phyloP scores from a whole-genome alignment of 2,329 filamentous ascomycete species.

The Neophaeococcomyces mojaviensis region DNA sequence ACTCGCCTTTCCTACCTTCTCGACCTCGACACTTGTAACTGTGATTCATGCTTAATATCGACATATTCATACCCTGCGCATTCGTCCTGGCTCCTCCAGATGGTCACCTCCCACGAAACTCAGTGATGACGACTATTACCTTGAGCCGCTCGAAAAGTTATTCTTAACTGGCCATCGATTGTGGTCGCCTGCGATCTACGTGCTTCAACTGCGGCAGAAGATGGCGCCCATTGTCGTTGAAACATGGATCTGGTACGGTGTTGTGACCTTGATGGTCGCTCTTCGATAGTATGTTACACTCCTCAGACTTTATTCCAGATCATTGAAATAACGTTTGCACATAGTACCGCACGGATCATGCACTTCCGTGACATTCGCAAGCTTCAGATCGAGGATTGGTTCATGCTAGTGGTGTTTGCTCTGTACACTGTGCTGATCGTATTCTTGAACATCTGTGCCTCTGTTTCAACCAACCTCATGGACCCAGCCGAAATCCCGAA shows the following conservation, averaged over 20 bases:
- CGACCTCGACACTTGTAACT: too few species aligned
- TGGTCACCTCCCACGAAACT: too few species aligned
- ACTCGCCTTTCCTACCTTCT: too few species aligned
- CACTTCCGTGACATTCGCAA: slow-evolving; percentile 19
- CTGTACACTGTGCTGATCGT: slow-evolving; percentile 38
- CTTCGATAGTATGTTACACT: slow-evolving; percentile 16
- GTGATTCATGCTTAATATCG: too few species aligned
- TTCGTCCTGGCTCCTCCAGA: too few species aligned
- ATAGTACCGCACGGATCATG: slow-evolving; percentile 13
- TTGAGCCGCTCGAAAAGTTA: too few species aligned
- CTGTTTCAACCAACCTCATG: slow-evolving; percentile 41
- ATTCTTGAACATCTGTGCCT: slow-evolving; percentile 35
- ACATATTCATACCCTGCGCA: too few species aligned
- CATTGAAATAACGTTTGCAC: background rate
- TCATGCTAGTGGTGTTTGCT: slow-evolving; percentile 47
- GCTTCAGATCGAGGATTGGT: slow-evolving; percentile 51
- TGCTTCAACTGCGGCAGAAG: slow-evolving; percentile 8
- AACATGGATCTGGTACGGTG: slow-evolving; percentile 23
- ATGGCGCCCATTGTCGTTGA: slow-evolving; percentile 21
- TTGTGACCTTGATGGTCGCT: slow-evolving; percentile 16
- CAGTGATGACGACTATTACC: too few species aligned
- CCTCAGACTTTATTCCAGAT: background rate
- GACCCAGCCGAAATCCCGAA: slow-evolving; percentile 29
- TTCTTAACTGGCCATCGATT: too few species aligned
- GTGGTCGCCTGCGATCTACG: too few species aligned